Base-by-base conservation (phyloP, 2,329 filamentous ascomycete species). In the Alternaria brassicae region DNA sequence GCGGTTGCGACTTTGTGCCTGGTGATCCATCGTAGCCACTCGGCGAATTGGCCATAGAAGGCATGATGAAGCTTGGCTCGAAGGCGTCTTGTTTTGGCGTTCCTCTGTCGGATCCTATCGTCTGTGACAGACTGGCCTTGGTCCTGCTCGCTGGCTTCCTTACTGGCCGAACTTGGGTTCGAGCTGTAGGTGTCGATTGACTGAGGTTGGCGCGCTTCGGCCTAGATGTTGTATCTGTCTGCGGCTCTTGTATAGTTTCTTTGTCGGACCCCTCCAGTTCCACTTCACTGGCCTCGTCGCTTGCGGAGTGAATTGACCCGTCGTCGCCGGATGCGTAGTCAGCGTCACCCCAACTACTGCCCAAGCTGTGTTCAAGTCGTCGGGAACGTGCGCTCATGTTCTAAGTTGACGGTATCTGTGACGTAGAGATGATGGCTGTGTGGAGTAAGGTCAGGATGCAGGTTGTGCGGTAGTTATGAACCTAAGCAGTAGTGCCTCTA, bases 1-100 rank as follows among this genome's bases (percentile, higher is more conserved):
- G 41, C 39, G 47, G 21, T 42, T 52, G 50, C 1, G 55, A 21
- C 17, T 45, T 53, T n/a, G 47, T 12, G 7, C 32, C 40, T 21
- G 53, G 57, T n/a, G 57, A 72, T 2, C 61, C 62, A 41, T 58
- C 9, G 25, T 53, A 52, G 12, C 53, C 53, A 39, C 62, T 67
- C n/a, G 58, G 62, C 39, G 66, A 63, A 8, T 59, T 65, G 9
- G 68, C 51, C 54, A 64, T 51, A 28, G 73, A 72, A 36, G 81
- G 81, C 80, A 81, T 82, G 55, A 81, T 77, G 57, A 82, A 74
- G 56, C 77, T 74, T 7, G 79, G 78, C 48, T 77, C 78, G 8
- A 65, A 66, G 21, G 72, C 74, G 19, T 65, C 50, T 47, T 53
- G 58, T 25, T 50, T 56, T 8, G 66, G 63, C 12, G 61, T 57